Base-by-base conservation (phyloP, 225 moss, liverwort and hornwort genomes). In the Pseudisothecium myosuroides region DNA sequence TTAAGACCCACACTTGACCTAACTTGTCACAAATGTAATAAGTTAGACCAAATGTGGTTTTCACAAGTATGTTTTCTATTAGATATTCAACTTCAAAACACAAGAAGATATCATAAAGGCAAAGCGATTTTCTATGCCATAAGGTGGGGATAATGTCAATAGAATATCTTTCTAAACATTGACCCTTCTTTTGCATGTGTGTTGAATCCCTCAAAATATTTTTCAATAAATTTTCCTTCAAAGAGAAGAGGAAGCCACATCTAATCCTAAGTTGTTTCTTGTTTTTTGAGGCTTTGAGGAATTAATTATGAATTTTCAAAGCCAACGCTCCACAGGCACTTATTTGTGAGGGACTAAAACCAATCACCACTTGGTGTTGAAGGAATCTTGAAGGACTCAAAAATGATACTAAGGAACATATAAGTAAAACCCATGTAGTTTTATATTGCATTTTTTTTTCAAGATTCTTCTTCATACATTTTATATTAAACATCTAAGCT, bases 21-120 rank as follows among this genome's bases (percentile, higher is more conserved):
- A 49, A 49, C 7, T 49, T 7, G 4, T 32, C 2, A 75, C 32
- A 73, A 49, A 31, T 75, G 32, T 49, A 29, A 47, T n/a, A 0
- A 73, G 1, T 17, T 73, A 47, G 18, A 47, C 12, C 12, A 76
- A 76, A 8, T 34, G 19, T 34, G 0, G 14, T 0, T 76, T 23
- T 49, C 0, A 0, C 3, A 34, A 0, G 8, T 6, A 36, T 36
- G 0, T 8, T 22, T 52, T 36, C 3, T 54, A 36, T 0, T 23
- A 15, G 13, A 36, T 36, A 52, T 36, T 14, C 5, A 76, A 76
- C 76, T 36, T 76, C 9, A 36, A 52, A 76, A 15, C 1, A 24
- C 6, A 55, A 37, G 5, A 54, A 54, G 15, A 77, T 9, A 10
- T 54, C 1, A 1, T 2, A 1, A 37, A 37, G 24, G 1, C 37